These are phyloP conservation scores for Balamuthia mandrillaris DNA, from an alignment of 208 protist species.

Conservation along the genomic window DNA sequence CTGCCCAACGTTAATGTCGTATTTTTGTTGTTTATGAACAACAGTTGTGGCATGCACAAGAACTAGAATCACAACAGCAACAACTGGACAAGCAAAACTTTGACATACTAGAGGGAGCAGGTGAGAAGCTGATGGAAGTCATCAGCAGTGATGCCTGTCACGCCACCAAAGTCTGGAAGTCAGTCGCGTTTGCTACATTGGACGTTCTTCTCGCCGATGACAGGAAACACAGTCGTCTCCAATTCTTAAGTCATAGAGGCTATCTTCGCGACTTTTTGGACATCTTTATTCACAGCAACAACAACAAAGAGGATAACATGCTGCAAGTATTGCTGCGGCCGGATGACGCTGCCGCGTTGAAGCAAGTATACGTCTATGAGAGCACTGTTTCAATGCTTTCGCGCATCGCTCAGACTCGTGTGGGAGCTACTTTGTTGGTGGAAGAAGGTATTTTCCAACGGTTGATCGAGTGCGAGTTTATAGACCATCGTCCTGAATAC, in stretches of 20 bases:
- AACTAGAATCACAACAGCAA: not conserved
- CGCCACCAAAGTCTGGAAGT: slow-evolving; percentile 25
- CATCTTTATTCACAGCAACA: slow-evolving; percentile 1
- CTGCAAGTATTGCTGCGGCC: not conserved
- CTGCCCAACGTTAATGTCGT: too few relatives aligned
- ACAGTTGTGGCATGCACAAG: not conserved
- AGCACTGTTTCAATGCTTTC: slow-evolving; percentile 21
- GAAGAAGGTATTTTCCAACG: slow-evolving; percentile 31
- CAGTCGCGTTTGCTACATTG: slow-evolving; percentile 12
- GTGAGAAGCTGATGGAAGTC: not conserved
- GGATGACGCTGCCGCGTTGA: not conserved
- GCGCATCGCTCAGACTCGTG: slow-evolving; percentile 11
- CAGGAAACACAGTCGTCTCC: not conserved
- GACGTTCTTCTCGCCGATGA: slow-evolving; percentile 25
- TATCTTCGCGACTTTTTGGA: slow-evolving; percentile 27
- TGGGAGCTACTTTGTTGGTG: not conserved
- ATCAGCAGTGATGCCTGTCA: not conserved
- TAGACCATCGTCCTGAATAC: slow-evolving; percentile 39
- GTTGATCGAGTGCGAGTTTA: slow-evolving; percentile 15
- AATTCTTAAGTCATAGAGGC: not conserved
- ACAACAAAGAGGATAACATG: not conserved
- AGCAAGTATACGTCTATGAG: slow-evolving; percentile 10
- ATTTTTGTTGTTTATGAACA: too few relatives aligned
- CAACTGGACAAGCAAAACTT: not conserved
- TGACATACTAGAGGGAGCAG: slow-evolving; percentile 29